Base-by-base conservation (phyloP, 306 rosid genomes). In the Cucurbita ficifolia region DNA sequence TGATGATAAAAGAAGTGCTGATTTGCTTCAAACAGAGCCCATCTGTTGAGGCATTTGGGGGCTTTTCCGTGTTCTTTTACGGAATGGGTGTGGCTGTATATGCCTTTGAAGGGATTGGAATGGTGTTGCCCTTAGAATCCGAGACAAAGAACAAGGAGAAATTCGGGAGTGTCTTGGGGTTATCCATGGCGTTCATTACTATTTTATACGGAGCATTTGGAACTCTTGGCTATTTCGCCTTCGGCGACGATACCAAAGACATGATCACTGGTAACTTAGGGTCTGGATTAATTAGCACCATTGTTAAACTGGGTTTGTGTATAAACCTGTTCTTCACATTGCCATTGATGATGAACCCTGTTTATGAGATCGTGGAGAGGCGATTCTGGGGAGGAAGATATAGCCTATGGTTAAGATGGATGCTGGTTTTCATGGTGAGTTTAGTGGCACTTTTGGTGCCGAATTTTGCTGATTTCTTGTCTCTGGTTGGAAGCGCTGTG, bases 261-360 rank as follows among this genome's bases (percentile, higher is more conserved):
- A 76, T 86, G 76, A 86, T 83, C 78, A 86, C 86, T 2, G 76
- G 79, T 21, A 86, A 83, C 48, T 64, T 79, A 13, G 88, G 83
- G 2, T 35, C 77, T 12, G 83, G 90, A 12, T 16, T 80, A 14
- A 16, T 86, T 3, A 76, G 80, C 69, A 82, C 83, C 17, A 33
- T 86, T 71, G 83, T 83, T 12, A 81, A 83, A 73, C 63, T 83
- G 35, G 90, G 90, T 14, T 81, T 86, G 0, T 84, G 80, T 48
- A 76, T 86, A 63, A 86, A 86, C 61, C 59, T 86, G 29, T 84
- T 86, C 80, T 86, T 86, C 76, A 83, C 87, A 5, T 57, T 86
- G 42, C 87, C 90, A 0, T 75, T 86, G 76, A 82, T 86, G 90
- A 86, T 86, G 90, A 82, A 86, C 75, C 90, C 90, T 0, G 90